A percentile compares a stretch with the other conserved stretches of the same genome.
These are phyloP conservation scores for Beauveria sp. DNA, from an alignment of 2,329 filamentous ascomycete species.

Conservation along the genomic window DNA sequence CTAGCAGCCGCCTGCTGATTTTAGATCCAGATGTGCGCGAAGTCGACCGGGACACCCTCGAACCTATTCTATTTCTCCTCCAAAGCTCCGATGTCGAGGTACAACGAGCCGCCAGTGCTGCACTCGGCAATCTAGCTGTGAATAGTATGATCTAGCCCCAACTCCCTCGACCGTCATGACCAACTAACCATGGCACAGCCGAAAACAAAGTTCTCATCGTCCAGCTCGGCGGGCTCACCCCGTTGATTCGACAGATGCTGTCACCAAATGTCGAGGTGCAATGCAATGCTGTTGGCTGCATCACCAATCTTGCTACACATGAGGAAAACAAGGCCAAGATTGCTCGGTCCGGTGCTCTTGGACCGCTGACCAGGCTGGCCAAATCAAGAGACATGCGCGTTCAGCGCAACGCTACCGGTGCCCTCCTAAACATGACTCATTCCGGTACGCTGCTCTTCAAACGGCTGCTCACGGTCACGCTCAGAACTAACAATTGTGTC, in stretches of 20 bases:
- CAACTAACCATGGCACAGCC: conserved; percentile 49
- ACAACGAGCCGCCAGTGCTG: conserved; percentile 90
- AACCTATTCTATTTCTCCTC: conserved; percentile 90
- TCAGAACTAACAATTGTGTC: conserved; percentile 17
- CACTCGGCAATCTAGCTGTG: conserved; percentile 89
- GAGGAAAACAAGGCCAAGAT: conserved; percentile 99
- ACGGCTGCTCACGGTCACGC: background rate
- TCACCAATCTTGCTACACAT: conserved; percentile 95
- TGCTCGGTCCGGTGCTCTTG: conserved; percentile 85
- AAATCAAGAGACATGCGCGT: conserved; percentile 99
- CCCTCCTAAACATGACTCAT: conserved; percentile 97
- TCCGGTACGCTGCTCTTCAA: conserved; percentile 56
- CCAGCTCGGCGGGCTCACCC: conserved; percentile 77
- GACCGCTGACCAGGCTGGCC: conserved; percentile 81
- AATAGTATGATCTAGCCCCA: conserved; percentile 62
- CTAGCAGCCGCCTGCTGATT: conserved; percentile 13
- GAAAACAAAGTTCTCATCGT: conserved; percentile 98
- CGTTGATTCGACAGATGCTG: conserved; percentile 96
- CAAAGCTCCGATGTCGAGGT: conserved; percentile 96
- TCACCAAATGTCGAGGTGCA: conserved; percentile 97
- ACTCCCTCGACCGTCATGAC: conserved; percentile 18
- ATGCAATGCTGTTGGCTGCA: conserved; percentile 97
- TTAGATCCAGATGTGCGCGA: conserved; percentile 76
- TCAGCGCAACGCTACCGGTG: conserved; percentile 93
- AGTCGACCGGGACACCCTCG: conserved; percentile 88